Evolutionary conservation across 306 rosid genomes (phyloP).

Genomic region (Gastrolobium villosum): DNA sequence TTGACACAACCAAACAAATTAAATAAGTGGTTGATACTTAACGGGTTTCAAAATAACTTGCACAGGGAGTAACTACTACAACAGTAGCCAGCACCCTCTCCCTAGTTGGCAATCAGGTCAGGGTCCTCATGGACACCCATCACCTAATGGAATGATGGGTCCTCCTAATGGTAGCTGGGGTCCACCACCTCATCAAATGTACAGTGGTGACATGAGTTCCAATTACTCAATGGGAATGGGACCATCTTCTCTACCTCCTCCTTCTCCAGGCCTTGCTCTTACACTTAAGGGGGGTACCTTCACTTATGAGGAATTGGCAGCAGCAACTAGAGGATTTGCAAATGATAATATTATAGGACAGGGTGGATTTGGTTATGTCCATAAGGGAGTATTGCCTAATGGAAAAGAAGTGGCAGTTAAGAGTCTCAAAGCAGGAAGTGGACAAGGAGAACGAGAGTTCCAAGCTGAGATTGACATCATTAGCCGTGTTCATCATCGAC

Average conservation of each 20-base stretch:
- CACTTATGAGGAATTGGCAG: constrained; percentile 78
- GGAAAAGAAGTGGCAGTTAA: constrained; percentile 87
- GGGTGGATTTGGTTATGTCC: constrained; percentile 91
- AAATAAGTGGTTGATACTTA: constrained; percentile 3
- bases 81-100: constrained; percentile 50
- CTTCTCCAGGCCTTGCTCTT: constrained; percentile 63
- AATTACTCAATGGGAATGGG: constrained; percentile 51
- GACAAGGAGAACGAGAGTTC: constrained; percentile 84
- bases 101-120: constrained; percentile 55
- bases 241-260: constrained; percentile 62
- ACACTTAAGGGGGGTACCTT: constrained; percentile 73
- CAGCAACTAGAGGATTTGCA: constrained; percentile 73
- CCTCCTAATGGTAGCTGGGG: constrained; percentile 59
- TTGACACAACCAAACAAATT: neutral
- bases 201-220: constrained; percentile 61
- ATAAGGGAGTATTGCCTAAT: constrained; percentile 76
- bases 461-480: constrained; percentile 86
- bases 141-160: constrained; percentile 47
- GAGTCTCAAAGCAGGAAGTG: constrained; percentile 73
- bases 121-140: constrained; percentile 44
- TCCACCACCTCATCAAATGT: constrained; percentile 43
- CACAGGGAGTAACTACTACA: constrained; percentile 54
- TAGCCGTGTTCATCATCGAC: constrained; percentile 84
- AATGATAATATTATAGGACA: constrained; percentile 75
- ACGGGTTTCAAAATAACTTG: neutral